phyloP scores from a whole-genome alignment of 179 eudicot species.

The Actinidia arguta region DNA sequence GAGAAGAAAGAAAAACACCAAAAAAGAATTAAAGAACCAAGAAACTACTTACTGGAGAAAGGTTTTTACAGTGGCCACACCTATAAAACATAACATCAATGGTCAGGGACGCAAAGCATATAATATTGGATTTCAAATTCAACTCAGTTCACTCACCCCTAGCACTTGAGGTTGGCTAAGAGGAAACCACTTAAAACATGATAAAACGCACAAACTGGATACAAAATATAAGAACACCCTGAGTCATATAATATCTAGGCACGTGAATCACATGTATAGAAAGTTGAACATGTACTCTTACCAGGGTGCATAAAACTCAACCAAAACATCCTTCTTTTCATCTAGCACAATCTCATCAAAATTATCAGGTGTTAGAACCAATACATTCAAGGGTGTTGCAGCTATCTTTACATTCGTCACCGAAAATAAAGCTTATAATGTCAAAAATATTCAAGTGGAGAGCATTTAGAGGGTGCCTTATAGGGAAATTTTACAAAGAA shows the following conservation, averaged over 20 bases:
- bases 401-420: slow-evolving; percentile 95
- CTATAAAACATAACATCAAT: slow-evolving; percentile 43
- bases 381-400: slow-evolving; percentile 75
- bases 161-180: neutral
- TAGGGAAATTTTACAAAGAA: neutral
- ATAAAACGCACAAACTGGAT: neutral
- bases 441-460: neutral
- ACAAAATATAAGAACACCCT: neutral
- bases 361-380: slow-evolving; percentile 77
- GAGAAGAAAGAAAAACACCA: neutral
- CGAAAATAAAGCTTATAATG: slow-evolving; percentile 29
- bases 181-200: neutral
- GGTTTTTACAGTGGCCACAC: slow-evolving; percentile 98
- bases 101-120: slow-evolving; percentile 16
- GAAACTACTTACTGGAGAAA: slow-evolving; percentile 86
- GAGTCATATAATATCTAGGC: neutral
- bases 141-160: neutral
- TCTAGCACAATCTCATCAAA: slow-evolving; percentile 86
- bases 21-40: neutral
- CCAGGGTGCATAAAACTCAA: slow-evolving; percentile 99
- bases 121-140: slow-evolving; percentile 1
- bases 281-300: slow-evolving; percentile 34
- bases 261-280: neutral
- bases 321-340: slow-evolving; percentile 82
- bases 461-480: neutral